phyloP scores from a whole-genome alignment of 208 protist genomes.

The Angomonas desouzai region DNA sequence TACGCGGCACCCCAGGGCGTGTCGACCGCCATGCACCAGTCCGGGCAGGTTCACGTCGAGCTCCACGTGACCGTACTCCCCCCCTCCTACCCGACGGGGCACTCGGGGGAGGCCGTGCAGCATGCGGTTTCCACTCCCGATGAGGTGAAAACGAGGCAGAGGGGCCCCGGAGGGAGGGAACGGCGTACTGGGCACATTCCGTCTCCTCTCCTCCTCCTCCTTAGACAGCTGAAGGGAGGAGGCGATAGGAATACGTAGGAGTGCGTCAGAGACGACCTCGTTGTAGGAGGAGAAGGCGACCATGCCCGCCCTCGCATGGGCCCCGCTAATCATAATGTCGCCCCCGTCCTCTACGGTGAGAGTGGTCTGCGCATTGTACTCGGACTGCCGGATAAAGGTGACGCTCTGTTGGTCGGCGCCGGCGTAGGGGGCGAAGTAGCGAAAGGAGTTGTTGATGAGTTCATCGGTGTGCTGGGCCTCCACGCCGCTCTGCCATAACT shows the following conservation, averaged over 20 bases:
- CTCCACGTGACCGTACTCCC: conserved; percentile 21
- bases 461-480: conserved; percentile 68
- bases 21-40: background rate
- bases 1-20: conserved; percentile 11
- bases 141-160: conserved; percentile 4
- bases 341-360: conserved; percentile 46
- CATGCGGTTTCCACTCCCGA: conserved; percentile 5
- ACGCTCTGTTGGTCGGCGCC: conserved; percentile 68
- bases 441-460: conserved; percentile 55
- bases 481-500: conserved; percentile 46
- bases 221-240: conserved; percentile 5
- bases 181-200: background rate
- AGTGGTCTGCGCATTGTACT: conserved; percentile 16
- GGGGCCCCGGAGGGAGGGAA: background rate
- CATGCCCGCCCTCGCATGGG: conserved; percentile 27
- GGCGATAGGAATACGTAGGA: conserved; percentile 33
- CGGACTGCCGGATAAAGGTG: conserved; percentile 34
- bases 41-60: conserved; percentile 1
- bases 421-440: conserved; percentile 78
- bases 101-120: background rate
- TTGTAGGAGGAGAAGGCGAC: conserved; percentile 42
- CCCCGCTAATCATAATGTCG: conserved; percentile 32
- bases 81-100: background rate
- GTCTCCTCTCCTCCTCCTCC: background rate
- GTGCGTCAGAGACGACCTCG: conserved; percentile 30